A percentile compares a stretch with the other conserved stretches of the same genome.
Evolutionary conservation across 352 stramenopile genomes (phyloP).

Genomic region (Pythium catenulatum): DNA sequence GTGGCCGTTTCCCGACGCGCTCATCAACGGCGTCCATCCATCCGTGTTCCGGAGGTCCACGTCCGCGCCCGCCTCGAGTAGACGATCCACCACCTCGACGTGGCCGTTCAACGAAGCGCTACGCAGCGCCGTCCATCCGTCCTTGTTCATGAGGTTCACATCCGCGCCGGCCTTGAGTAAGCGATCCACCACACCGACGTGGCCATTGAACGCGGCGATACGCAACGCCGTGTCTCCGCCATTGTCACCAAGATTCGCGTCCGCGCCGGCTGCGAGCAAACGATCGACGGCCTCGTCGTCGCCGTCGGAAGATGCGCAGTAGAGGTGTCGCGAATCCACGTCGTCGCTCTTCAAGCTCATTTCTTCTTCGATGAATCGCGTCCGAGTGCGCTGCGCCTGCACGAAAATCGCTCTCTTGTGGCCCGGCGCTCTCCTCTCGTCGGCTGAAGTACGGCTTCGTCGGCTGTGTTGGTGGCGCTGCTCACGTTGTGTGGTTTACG

Average conservation of each 20-base stretch:
- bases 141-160: neutral
- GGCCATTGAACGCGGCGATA: neutral
- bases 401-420: no score
- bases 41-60: neutral
- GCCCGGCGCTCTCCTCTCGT: no score
- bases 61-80: neutral
- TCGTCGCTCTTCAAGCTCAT: neutral
- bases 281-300: neutral
- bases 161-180: neutral
- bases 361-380: no score
- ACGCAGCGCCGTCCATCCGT: neutral
- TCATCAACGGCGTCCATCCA: neutral
- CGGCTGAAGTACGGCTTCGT: no score
- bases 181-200: neutral
- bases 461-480: no score
- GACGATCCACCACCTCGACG: neutral
- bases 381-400: no score
- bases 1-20: neutral
- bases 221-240: neutral
- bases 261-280: constrained; percentile 2
- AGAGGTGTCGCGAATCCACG: neutral
- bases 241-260: neutral
- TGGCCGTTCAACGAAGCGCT: neutral
- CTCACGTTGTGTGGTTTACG: no score
- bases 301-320: neutral